Conservation (phyloP, 164 flowering plant species). For the Cinnamomum micranthum region DNA sequence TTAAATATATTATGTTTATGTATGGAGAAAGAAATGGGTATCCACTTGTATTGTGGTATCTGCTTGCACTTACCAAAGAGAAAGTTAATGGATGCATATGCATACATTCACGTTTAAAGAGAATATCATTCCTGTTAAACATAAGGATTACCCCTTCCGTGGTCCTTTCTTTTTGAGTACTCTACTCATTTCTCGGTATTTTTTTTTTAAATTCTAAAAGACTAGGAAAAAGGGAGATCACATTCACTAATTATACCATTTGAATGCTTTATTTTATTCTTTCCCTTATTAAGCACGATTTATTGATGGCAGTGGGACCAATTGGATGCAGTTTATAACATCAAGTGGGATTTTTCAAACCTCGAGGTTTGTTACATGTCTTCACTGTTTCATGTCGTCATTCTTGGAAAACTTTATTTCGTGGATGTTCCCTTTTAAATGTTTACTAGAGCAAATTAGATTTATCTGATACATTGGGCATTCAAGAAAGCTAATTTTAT, state of each 20-base stretch:
- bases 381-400: background rate
- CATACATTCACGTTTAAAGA: background rate
- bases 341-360: conserved; percentile 83
- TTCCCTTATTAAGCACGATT: conserved; percentile 6
- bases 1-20: too few species aligned
- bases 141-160: background rate
- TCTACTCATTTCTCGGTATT: too few species aligned
- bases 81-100: background rate
- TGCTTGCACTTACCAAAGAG: background rate
- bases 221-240: background rate
- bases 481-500: background rate
- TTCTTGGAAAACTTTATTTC: background rate
- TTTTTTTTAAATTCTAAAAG: too few species aligned
- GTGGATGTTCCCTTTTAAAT: background rate
- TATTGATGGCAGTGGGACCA: conserved; percentile 79
- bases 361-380: conserved; percentile 61
- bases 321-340: conserved; percentile 66
- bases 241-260: background rate
- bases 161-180: background rate
- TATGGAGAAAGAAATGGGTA: background rate
- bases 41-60: background rate
- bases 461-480: background rate
- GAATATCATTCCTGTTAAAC: background rate
- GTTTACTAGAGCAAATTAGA: too few species aligned
- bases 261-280: background rate